Conservation (phyloP, 352 stramenopile genomes). For the Globisporangium middletonii region DNA sequence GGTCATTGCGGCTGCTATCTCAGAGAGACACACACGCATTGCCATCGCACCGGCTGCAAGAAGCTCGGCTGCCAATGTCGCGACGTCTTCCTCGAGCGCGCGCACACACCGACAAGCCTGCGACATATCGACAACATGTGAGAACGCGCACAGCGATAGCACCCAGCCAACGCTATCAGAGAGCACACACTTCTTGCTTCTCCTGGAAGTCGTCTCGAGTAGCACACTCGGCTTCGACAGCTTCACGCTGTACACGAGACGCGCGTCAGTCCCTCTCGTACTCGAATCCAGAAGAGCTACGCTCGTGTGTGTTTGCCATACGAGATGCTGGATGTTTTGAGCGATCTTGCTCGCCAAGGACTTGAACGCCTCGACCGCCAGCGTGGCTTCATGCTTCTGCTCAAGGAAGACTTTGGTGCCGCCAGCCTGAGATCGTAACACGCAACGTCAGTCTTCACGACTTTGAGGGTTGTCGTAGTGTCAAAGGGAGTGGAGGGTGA, state of each 20-base stretch:
- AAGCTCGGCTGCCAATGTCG: neutral
- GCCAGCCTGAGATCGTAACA: constrained; percentile 9
- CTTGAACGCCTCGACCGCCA: constrained; percentile 11
- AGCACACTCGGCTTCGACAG: neutral
- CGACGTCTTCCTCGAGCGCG: neutral
- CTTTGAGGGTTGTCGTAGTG: neutral
- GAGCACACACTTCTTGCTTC: constrained; percentile 1
- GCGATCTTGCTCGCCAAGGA: constrained; percentile 5
- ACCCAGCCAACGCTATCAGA: too few relatives aligned
- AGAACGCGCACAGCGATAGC: too few relatives aligned
- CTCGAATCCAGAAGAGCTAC: neutral
- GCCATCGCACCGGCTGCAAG: constrained; percentile 1
- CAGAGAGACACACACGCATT: too few relatives aligned
- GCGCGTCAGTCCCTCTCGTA: neutral
- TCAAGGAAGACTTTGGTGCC: constrained; percentile 37
- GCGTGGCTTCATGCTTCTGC: constrained; percentile 23
- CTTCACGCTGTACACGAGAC: neutral
- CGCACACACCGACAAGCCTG: too few relatives aligned
- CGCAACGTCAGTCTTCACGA: neutral
- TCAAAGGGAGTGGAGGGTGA: neutral
- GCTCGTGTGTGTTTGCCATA: neutral
- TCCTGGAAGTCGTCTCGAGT: neutral
- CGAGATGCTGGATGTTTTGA: constrained; percentile 9
- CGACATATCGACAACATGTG: neutral
- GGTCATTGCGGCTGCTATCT: too few relatives aligned